phyloP scores from a whole-genome alignment of 345 rosid species.

The Raphanus sativus region DNA sequence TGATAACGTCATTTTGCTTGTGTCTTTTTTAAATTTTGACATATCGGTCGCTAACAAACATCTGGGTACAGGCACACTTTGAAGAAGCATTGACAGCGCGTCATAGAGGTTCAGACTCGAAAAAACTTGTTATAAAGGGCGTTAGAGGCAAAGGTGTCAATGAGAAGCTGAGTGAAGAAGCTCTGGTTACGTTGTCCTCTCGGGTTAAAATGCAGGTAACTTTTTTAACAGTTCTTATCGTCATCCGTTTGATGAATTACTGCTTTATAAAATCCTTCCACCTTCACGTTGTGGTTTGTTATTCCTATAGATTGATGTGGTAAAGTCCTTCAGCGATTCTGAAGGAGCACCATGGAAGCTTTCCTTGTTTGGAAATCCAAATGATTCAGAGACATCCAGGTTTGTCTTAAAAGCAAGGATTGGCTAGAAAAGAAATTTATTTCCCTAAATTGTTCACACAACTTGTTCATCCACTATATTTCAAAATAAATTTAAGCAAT shows the following conservation, averaged over 20 bases:
- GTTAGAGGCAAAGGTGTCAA: slow-evolving; percentile 71
- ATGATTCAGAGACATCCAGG: slow-evolving; percentile 93
- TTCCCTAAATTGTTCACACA: not conserved
- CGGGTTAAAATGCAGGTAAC: slow-evolving; percentile 84
- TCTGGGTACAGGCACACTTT: slow-evolving; percentile 73
- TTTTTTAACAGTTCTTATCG: not conserved
- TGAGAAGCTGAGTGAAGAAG: slow-evolving; percentile 87
- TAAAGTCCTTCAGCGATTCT: slow-evolving; percentile 73
- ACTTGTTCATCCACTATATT: not conserved
- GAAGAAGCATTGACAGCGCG: slow-evolving; percentile 90
- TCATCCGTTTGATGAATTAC: slow-evolving; percentile 11
- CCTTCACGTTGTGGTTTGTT: slow-evolving; percentile 17
- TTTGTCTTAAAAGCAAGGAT: slow-evolving; percentile 35
- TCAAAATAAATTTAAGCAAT: slow-evolving; percentile 1
- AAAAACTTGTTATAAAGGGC: slow-evolving; percentile 66
- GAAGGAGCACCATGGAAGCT: slow-evolving; percentile 88
- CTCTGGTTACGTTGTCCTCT: slow-evolving; percentile 79
- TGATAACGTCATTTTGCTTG: not conserved
- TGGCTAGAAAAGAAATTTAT: not conserved
- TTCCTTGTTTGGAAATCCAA: slow-evolving; percentile 97
- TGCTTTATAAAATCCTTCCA: not conserved
- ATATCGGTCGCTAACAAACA: slow-evolving; percentile 19
- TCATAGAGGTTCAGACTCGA: slow-evolving; percentile 68
- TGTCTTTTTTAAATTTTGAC: not conserved
- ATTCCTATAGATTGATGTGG: slow-evolving; percentile 70